Evolutionary conservation across 768 basidiomycete species (phyloP), one percentile per base, ranked within the genome.

Genomic region (Daedaleopsis sinensis): DNA sequence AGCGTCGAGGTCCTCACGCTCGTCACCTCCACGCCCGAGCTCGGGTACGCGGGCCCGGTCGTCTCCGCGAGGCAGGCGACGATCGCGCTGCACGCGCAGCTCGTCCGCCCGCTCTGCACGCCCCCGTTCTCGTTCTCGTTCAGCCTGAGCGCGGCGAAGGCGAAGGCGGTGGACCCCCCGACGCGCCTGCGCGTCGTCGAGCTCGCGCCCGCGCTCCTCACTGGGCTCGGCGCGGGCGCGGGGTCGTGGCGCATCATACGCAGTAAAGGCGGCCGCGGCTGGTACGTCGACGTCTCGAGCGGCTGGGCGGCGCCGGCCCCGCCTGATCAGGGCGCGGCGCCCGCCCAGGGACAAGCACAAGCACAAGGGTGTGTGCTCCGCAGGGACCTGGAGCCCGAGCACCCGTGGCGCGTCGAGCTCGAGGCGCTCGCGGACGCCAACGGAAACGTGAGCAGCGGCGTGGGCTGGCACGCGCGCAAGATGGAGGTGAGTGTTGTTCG

Each of bases 381-480:
- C 68, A 76, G 92, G 39, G 87, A 88, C 66, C 74, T 94, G 10
- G 73, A 78, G 6, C 70, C 71, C 16, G 79, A 77, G 4, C 90
- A 96, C 72, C 86, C 88, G 2, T 83, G 90, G 73, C 78, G 95
- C 52, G 71, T 74, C 27, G 90, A 91, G 70, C 79, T 96, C 71
- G 84, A 86, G 65, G 80, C 83, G 55, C 77, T 97, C 21, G 87
- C 92, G 11, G 81, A 88, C 59, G 88, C 91, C 5, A 91, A 93
- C 65, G 93, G 94, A 10, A 92, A 93, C 68, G 93, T 96, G n/a
- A 90, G 82, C 71, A 93, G 90, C 68, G 91, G 90, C 4, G 85
- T 96, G 6, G 96, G 96, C 0, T 98, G 96, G 95, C 94, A 97
- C 76, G 88, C 92, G 21, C 78, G 96, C 59, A 99, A 99, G 78